Base-by-base conservation (phyloP, 306 rosid species). In the Corylus heterophylla region DNA sequence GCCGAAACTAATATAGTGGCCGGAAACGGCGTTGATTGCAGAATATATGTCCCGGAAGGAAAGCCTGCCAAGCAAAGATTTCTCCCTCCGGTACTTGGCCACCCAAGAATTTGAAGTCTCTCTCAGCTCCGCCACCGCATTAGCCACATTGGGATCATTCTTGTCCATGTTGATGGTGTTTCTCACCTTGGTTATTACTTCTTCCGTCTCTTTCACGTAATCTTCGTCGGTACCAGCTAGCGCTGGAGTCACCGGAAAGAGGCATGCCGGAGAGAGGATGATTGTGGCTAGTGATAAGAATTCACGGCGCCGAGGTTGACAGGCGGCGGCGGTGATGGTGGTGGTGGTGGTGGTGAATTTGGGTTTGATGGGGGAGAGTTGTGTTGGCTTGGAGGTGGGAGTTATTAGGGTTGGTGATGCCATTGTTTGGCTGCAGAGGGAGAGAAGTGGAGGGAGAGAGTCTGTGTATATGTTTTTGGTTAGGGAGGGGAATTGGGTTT, bases 41-140 rank as follows among this genome's bases (percentile, higher is more conserved):
- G 98, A 96, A 77, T 96, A 96, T 16, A 96, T 89, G 78, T 96
- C 99, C 52, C 99, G 81, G 50, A 93, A 96, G 29, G 99, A 96
- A 79, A 83, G 77, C 81, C 97, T 79, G n/a, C 92, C 93, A 22
- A 93, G 85, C 82, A 96, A 82, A 11, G 84, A 69, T 74, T 96
- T 96, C 85, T 96, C 99, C 59, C 92, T 89, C 62, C 99, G 54
- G 58, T 93, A 96, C 86, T 96, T 96, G 0, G 99, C 99, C 75
- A 96, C 99, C 99, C 99, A 96, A 0, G 85, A 80, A 54, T 96
- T 96, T 0, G 99, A 96, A 1, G 80, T 81, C 31, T 93, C 98
- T 78, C 98, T 85, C 1, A 96, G 83, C 4, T 91, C 96, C 37
- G 99, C 88, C 74, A 96, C 98, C 0, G 98, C 97, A 2, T 54